Evolutionary conservation across 805 yeast species (phyloP), one percentile per base, ranked within the genome.

Genomic region (Candida namnaoensis): DNA sequence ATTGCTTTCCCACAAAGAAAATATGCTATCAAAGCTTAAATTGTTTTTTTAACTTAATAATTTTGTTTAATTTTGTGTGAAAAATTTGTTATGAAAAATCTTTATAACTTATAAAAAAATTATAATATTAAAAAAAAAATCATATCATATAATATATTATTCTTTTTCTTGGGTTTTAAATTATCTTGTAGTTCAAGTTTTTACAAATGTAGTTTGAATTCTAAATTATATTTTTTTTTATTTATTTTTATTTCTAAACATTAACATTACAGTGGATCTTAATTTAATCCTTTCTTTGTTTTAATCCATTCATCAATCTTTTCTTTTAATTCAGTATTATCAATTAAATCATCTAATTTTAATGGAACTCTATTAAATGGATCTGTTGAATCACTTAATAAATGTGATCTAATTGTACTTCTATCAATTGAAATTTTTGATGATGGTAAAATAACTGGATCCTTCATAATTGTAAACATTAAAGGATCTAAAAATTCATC

Each of bases 1-100:
- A 78, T 80, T 64, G 95, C 97, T 73, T 88, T 82, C 95, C 98
- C 99, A 71, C 90, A 83, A 77, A 88, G 95, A 82, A 85, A 84
- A 76, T 93, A 76, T 76, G 98, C 98, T 70, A 85, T 93, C 78
- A 91, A 90, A 83, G 98, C 96, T 76, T 91, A 84, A 80, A 54
- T 56, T 27, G 11, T 9, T 7, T 27, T 27, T 27, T 45, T 38
- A 32, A 19, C 19, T 19, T 19, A 19, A 19, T 19, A 19, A 19
- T 19, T 19, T 19, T 19, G 19, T 19, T 19, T 19, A 19, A 19
- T 19, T 44, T 40, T 34, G 38, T 35, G 36, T 35, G 37, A 43
- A 35, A 41, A 43, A 43, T 39, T 39, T 39, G 38, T 44, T 43
- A 48, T 52, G 52, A 51, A 52, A 30, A 39, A 44, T 46, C 39